These are phyloP conservation scores for Jackrogersella multiformis DNA, from an alignment of 495 filamentous ascomycete genomes.

Conservation along the genomic window DNA sequence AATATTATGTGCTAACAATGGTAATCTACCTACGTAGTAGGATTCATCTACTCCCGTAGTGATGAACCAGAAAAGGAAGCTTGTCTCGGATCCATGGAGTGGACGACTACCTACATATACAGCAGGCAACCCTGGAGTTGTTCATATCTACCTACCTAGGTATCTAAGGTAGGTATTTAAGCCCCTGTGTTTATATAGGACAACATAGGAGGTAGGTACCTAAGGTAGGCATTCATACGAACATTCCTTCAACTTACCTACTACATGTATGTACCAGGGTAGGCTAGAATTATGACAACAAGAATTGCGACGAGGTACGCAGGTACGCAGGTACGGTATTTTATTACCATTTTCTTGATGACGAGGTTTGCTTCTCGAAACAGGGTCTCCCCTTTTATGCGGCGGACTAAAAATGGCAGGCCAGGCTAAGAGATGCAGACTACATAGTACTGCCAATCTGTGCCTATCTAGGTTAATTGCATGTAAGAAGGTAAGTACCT, in stretches of 20 bases:
- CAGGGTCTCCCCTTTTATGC: conserved; percentile 31
- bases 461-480: conserved; percentile 30
- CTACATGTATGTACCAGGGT: too few species aligned
- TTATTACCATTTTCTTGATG: not conserved
- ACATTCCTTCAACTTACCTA: not conserved
- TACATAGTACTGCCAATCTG: conserved; percentile 31
- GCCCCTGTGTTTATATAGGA: conserved; percentile 1
- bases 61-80: conserved; percentile 13
- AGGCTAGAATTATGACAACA: not conserved
- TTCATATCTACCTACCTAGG: too few species aligned
- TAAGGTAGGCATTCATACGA: not conserved
- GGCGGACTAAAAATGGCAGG: conserved; percentile 38
- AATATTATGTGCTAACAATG: conserved; percentile 22
- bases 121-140: too few species aligned
- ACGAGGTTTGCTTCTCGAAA: conserved; percentile 36
- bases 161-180: too few species aligned
- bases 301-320: not conserved
- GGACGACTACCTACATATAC: too few species aligned
- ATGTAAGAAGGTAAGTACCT: conserved; percentile 17
- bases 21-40: too few species aligned
- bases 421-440: conserved; percentile 30
- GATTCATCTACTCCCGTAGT: conserved; percentile 24
- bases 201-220: not conserved
- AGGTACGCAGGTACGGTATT: not conserved
- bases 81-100: conserved; percentile 9